A percentile compares a stretch with the other conserved stretches of the same genome.
These are phyloP conservation scores for Phaeosphaeriaceae sp. DNA, from an alignment of 2,329 filamentous ascomycete genomes.

Conservation along the genomic window DNA sequence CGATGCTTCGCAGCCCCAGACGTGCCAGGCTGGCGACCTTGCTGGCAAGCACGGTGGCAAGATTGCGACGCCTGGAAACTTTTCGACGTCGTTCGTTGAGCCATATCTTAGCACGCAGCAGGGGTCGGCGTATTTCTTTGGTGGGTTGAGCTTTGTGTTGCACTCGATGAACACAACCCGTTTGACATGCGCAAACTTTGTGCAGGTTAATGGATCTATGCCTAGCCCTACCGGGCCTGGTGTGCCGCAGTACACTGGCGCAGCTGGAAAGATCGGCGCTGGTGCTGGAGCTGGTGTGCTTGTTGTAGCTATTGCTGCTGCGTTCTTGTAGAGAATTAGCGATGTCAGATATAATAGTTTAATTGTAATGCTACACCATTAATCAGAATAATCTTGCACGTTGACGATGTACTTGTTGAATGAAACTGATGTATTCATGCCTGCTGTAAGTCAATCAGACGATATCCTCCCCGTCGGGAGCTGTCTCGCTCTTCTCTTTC, in stretches of 20 bases:
- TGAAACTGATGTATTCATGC: not conserved
- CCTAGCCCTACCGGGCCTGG: conserved; percentile 13
- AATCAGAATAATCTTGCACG: not conserved
- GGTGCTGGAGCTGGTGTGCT: conserved; percentile 12
- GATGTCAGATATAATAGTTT: not conserved
- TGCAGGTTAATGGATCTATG: conserved; percentile 17
- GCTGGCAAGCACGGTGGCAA: conserved; percentile 52
- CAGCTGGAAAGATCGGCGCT: conserved; percentile 11
- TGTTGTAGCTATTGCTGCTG: conserved; percentile 17
- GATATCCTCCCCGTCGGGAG: not conserved
- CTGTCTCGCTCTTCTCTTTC: not conserved
- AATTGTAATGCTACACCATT: not conserved
- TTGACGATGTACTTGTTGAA: not conserved
- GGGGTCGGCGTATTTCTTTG: conserved; percentile 55
- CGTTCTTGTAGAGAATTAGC: conserved; percentile 8
- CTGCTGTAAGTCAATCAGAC: not conserved
- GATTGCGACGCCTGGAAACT: conserved; percentile 35
- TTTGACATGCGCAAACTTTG: conserved; percentile 64
- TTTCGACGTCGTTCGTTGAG: conserved; percentile 51
- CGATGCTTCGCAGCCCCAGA: conserved; percentile 35
- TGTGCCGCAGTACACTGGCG: conserved; percentile 22
- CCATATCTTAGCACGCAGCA: conserved; percentile 55
- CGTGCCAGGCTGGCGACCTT: conserved; percentile 52
- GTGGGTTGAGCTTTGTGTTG: conserved; percentile 60
- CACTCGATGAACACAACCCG: conserved; percentile 59